Evolutionary conservation across 73 alveolate species (phyloP), one percentile per base, ranked within the genome.

Genomic region (Paramecium biaurelia): DNA sequence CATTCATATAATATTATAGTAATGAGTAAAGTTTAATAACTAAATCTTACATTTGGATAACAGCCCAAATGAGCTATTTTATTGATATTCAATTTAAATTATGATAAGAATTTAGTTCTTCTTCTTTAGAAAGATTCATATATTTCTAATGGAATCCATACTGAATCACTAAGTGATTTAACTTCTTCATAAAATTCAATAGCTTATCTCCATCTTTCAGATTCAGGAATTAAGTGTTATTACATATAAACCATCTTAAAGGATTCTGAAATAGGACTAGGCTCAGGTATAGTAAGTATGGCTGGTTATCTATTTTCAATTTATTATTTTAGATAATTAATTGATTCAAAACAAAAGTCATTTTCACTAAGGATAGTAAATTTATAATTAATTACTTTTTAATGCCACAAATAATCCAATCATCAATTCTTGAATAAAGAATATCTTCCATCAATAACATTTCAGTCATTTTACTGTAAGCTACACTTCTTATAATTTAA

Each of bases 371-470:
- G 5, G 0, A 30, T 12, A 12, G 0, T 7, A 79, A 20, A 23
- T 10, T 0, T 3, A 41, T 35, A 74, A 14, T 43, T 35, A 74
- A 14, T 43, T 79, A 79, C 90, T 79, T 23, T 45, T 79, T 79
- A 14, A 45, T 79, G 32, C 90, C 90, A 42, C 42, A 43, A 18
- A 79, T 47, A 30, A 79, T 79, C 90, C 90, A 79, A 42, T 79
- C 90, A 42, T 79, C 90, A 9, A 79, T 79, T 79, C 74, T 79
- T 20, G 21, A 41, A 47, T 38, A 38, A 10, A 79, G 28, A 10
- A 45, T 43, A 23, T 79, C 90, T 79, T 79, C 90, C 90, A 79
- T 79, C 45, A 42, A 12, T 30, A 79, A 15, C 90, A 79, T 79
- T 79, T 79, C 90, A 38, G 57, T 79, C 90, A 79, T 41, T 79